These are phyloP conservation scores for Mortierella sp. DNA, from an alignment of 371 early-diverging fungal genomes.

Conservation along the genomic window DNA sequence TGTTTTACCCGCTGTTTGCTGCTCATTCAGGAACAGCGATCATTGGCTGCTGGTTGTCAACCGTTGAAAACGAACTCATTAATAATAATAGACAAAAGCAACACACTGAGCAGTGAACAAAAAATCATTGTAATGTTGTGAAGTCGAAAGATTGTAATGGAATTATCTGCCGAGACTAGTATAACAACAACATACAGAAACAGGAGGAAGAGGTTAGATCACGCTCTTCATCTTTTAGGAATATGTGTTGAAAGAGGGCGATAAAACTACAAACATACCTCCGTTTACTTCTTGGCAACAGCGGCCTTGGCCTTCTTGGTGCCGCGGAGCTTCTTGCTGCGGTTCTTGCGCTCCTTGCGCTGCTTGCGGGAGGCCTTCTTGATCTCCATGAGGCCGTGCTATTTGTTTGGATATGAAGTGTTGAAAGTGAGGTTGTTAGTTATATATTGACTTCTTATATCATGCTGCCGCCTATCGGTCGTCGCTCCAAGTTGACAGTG, in stretches of 20 bases:
- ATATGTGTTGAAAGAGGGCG: neutral
- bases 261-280: neutral
- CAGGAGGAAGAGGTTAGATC: neutral
- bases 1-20: no score
- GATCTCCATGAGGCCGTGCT: constrained; percentile 84
- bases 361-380: constrained; percentile 95
- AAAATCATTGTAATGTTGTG: neutral
- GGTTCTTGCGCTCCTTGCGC: constrained; percentile 99
- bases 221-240: neutral
- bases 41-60: no score
- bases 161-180: neutral
- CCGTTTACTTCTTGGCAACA: constrained; percentile 65
- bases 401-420: constrained; percentile 2
- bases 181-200: neutral
- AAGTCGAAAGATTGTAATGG: neutral
- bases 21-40: no score
- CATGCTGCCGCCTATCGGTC: no score
- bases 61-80: no score
- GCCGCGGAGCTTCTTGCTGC: constrained; percentile 98
- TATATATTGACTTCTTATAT: no score
- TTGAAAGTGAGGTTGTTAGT: neutral
- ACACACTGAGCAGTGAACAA: neutral
- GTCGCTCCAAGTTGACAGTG: neutral
- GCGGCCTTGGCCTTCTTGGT: constrained; percentile 95
- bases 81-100: neutral